Evolutionary conservation across 2,329 filamentous ascomycete genomes (phyloP), one percentile per base, ranked within the genome.

Genomic region (Paecilomyces sp.): DNA sequence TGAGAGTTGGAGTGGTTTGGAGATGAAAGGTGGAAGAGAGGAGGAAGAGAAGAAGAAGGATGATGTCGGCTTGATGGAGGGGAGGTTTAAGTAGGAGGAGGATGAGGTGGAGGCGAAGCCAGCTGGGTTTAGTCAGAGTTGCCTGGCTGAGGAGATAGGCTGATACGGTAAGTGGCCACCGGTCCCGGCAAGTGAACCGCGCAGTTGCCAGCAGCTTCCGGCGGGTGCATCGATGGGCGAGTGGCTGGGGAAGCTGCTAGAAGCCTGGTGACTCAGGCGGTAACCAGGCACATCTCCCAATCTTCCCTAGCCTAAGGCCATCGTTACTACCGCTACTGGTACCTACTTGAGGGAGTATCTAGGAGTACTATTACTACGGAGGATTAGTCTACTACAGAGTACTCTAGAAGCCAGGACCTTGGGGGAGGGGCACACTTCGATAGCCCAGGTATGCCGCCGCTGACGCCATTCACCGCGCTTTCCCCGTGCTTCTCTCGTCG

Each of bases 1-100:
- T 59, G 30, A 60, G 54, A 61, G 59, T 50, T 33, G 51, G 34
- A 28, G 47, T 18, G 25, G 56, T 50, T 50, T 51, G 57, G 53
- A 61, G 60, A 57, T 53, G 53, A 57, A 53, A 60, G 54, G 60
- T 36, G 59, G 61, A 52, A 56, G 61, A 57, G 59, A 57, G 57
- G 30, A 55, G 61, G 56, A 60, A 56, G 57, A 33, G 60, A 50
- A 52, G 57, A 59, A 60, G 62, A 41, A 62, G 58, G 54, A 62
- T 61, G 55, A 61, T 60, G 62, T 58, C 60, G 61, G 63, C 62
- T 61, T 65, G 67, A 68, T 65, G 69, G 64, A 62, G 66, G 61
- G 57, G 58, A 59, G 65, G 61, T 58, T 73, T 73, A 74, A 70
- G 70, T 72, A 74, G 65, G 61, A 61, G 59, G 61, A 60, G 60